A percentile compares a stretch with the other conserved stretches of the same genome.
These are phyloP conservation scores for Gaultheria prostrata DNA, from an alignment of 148 eudicot genomes.

Conservation along the genomic window DNA sequence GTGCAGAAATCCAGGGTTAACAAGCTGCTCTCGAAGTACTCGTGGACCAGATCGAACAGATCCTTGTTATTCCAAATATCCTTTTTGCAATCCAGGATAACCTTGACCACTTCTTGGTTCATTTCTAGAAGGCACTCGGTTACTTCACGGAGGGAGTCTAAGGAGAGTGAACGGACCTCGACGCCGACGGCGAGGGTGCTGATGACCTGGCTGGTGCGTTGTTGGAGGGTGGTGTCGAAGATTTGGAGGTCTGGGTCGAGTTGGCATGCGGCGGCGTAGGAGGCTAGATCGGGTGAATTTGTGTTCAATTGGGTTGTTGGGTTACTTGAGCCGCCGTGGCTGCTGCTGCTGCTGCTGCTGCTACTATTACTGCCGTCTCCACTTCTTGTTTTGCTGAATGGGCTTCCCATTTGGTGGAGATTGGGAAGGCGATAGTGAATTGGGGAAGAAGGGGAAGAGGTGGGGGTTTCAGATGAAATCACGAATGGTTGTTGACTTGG, in stretches of 20 bases:
- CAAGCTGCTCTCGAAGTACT: conserved; percentile 64
- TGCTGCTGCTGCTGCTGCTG: not conserved
- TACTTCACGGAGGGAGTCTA: conserved; percentile 58
- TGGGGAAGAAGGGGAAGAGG: not conserved
- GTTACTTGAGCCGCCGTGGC: not conserved
- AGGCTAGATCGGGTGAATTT: conserved; percentile 40
- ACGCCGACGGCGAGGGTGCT: conserved; percentile 42
- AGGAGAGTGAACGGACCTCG: conserved; percentile 50
- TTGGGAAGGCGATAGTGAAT: not conserved
- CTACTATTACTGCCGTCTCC: not conserved
- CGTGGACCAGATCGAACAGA: conserved; percentile 60
- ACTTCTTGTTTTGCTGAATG: conserved; percentile 8
- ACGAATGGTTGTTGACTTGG: not conserved
- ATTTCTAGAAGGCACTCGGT: conserved; percentile 59
- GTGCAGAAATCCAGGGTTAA: conserved; percentile 55
- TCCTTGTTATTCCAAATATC: conserved; percentile 73
- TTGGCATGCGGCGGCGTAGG: conserved; percentile 59
- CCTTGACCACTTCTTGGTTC: conserved; percentile 68
- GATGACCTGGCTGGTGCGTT: conserved; percentile 51
- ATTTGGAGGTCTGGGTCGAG: conserved; percentile 59
- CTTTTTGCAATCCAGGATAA: conserved; percentile 51
- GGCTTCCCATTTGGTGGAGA: conserved; percentile 16
- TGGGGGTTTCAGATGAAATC: not conserved
- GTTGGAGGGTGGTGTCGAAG: conserved; percentile 59
- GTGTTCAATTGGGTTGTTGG: not conserved